A percentile compares a stretch with the other conserved stretches of the same genome.
Conservation (phyloP, 1,139 yeast species). For the Suhomyces coccinellae region DNA sequence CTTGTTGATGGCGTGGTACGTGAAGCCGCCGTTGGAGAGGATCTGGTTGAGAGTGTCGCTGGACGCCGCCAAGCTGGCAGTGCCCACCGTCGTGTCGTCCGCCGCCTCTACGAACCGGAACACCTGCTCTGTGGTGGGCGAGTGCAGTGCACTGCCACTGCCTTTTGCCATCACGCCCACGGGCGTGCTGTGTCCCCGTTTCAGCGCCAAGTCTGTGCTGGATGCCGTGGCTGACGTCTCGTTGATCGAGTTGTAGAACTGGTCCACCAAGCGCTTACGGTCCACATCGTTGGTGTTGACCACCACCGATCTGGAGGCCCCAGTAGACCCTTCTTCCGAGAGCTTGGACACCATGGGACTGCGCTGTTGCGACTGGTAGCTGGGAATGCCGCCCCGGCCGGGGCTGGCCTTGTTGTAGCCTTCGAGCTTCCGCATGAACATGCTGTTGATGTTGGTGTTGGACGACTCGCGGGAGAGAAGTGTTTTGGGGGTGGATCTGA, state of each 20-base stretch:
- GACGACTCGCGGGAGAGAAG: constrained; percentile 10
- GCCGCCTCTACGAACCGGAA: constrained; percentile 8
- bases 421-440: constrained; percentile 15
- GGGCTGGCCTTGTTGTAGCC: constrained; percentile 14
- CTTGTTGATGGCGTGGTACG: constrained; percentile 17
- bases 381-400: constrained; percentile 6
- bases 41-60: constrained; percentile 19
- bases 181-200: constrained; percentile 3
- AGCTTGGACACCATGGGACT: constrained; percentile 11
- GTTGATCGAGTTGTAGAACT: constrained; percentile 33
- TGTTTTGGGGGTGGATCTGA: constrained; percentile 1
- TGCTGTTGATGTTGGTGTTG: constrained; percentile 11
- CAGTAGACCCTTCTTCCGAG: constrained; percentile 8
- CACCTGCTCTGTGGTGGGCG: constrained; percentile 13
- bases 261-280: constrained; percentile 42
- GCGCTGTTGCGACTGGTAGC: constrained; percentile 15
- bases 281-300: constrained; percentile 17
- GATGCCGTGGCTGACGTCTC: constrained; percentile 11
- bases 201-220: constrained; percentile 7
- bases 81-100: background rate
- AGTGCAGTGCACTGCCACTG: constrained; percentile 2
- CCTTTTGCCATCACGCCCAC: constrained; percentile 2
- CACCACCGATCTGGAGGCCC: constrained; percentile 4
- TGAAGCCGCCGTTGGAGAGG: constrained; percentile 28
- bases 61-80: constrained; percentile 5